phyloP scores from a whole-genome alignment of 768 basidiomycete species.

The Phaeolepiota aurea region DNA sequence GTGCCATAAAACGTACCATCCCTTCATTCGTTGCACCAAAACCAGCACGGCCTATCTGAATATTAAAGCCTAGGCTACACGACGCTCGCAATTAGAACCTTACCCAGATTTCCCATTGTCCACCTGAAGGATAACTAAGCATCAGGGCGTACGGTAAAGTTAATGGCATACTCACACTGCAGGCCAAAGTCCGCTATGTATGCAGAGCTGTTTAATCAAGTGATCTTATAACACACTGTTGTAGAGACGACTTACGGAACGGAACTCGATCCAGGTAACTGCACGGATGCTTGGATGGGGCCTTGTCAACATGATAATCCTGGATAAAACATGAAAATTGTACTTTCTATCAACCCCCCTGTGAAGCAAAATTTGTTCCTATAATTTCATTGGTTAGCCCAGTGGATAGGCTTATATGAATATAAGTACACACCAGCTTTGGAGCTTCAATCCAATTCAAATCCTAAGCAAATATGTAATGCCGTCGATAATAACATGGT shows the following conservation, averaged over 20 bases:
- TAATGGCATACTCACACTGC: slow-evolving; percentile 19
- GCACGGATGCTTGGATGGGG: slow-evolving; percentile 12
- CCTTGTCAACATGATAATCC: slow-evolving; percentile 4
- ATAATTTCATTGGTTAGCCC: too few relatives aligned
- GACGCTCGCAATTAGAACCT: slow-evolving; percentile 6
- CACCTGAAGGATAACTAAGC: slow-evolving; percentile 14
- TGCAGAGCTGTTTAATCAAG: too few relatives aligned
- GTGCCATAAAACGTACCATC: slow-evolving; percentile 30
- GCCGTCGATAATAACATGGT: too few relatives aligned
- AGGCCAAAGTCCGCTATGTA: slow-evolving; percentile 26
- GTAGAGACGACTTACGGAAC: slow-evolving; percentile 11
- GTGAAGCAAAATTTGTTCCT: slow-evolving; percentile 72
- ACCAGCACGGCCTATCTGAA: slow-evolving; percentile 46
- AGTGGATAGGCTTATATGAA: too few relatives aligned
- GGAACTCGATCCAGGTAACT: slow-evolving; percentile 18
- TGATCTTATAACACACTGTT: not conserved
- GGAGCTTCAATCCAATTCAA: too few relatives aligned
- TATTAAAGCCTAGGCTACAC: slow-evolving; percentile 22
- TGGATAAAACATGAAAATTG: slow-evolving; percentile 5
- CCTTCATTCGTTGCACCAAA: slow-evolving; percentile 63
- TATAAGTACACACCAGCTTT: too few relatives aligned
- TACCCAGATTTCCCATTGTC: slow-evolving; percentile 42
- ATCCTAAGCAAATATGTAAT: too few relatives aligned
- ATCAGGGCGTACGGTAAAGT: not conserved
- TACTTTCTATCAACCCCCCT: slow-evolving; percentile 58